Evolutionary conservation across 1,284 basidiomycete genomes (phyloP).

Genomic region (Sphaerobolus stellatus): DNA sequence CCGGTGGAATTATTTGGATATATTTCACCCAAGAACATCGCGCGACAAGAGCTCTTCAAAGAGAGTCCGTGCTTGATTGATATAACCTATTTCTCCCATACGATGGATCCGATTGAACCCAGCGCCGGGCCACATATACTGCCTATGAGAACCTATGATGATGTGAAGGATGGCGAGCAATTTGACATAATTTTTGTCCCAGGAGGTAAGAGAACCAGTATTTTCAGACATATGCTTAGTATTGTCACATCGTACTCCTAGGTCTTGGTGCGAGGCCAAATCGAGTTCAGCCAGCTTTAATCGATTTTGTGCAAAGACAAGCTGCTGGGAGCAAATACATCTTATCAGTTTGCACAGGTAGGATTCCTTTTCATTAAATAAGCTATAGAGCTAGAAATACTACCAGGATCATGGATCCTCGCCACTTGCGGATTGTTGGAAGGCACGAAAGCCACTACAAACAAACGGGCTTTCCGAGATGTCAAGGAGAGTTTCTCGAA

Average conservation of each 20-base stretch:
- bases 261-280: conserved; percentile 16
- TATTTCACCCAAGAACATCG: conserved; percentile 22
- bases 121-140: conserved; percentile 18
- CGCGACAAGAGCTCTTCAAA: conserved; percentile 9
- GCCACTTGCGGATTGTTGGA: conserved; percentile 24
- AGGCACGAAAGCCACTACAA: conserved; percentile 28
- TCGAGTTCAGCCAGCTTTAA: conserved; percentile 11
- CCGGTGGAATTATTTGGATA: conserved; percentile 32
- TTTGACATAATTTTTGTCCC: conserved; percentile 30
- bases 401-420: conserved; percentile 24
- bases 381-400: neutral
- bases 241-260: conserved; percentile 12
- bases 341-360: conserved; percentile 23
- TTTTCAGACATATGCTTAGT: too few species aligned
- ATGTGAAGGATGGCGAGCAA: conserved; percentile 20
- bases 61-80: conserved; percentile 15
- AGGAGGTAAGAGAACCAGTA: conserved; percentile 19
- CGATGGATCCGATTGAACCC: conserved; percentile 19
- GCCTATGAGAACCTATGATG: conserved; percentile 22
- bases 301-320: conserved; percentile 25
- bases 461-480: conserved; percentile 22
- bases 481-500: conserved; percentile 18
- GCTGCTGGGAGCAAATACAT: conserved; percentile 23
- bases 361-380: neutral
- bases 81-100: conserved; percentile 22